Evolutionary conservation across 2,329 filamentous ascomycete genomes (phyloP), one percentile per base, ranked within the genome.

Genomic region (Herpotrichia juniperi): DNA sequence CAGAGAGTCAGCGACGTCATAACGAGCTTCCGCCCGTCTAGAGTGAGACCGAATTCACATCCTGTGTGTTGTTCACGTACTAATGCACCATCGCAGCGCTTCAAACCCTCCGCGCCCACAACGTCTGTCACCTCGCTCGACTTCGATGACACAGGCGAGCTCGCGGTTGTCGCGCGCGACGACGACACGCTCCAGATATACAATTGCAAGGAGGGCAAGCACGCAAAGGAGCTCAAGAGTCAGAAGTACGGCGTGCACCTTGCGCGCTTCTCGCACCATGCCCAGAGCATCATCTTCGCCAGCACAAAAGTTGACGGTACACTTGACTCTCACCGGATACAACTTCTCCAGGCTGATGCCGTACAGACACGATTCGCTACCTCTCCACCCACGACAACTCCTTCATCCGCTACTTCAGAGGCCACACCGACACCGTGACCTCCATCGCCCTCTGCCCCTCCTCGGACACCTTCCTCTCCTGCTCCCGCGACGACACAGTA

Each of bases 191-290:
- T 99, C 57, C 93, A 97, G 69, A 87, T 99, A 26, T 99, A 96
- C 78, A 96, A 94, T 66, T 88, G 96, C 57, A 90, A 89, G 66
- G 92, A 96, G 59, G 94, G 94, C 4, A 89, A 90, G 54, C 88
- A 92, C 63, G 90, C 91, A 42, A 97, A 97, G 77, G 88, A 88
- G 53, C 82, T 97, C 42, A 87, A 96, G 46, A 96, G 90, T 76
- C 96, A 97, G 71, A 99, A 99, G 73, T 99, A 99, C 67, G 94
- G 94, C 53, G 92, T 91, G 16, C 94, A 96, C 71, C 83, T 97
- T 50, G 94, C 94, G 31, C 89, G 91, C 63, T 99, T 97, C 74
- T 96, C 93, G 1, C 94, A 97, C 71, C 90, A 93, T 54, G 87
- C 87, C 59, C 91, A 91, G 19, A 93, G 91, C 71, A 91, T 99